Percentiles rank a stretch among this genome's conserved stretches.
Evolutionary conservation across 2,329 filamentous ascomycete species (phyloP).

Genomic region (Allantophomopsis cytisporea): DNA sequence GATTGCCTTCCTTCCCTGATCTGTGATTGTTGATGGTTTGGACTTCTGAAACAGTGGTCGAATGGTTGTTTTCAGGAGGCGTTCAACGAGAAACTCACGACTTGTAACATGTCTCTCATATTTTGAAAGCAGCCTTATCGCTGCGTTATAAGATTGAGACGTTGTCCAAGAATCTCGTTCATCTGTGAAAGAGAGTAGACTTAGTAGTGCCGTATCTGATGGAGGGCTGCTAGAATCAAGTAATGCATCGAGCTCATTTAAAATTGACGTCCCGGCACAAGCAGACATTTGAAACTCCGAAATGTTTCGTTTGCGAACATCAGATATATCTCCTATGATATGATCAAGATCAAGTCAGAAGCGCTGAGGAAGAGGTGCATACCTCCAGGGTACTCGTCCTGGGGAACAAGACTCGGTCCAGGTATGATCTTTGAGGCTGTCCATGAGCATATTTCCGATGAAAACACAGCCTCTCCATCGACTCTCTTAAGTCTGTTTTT

Average conservation of each 20-base stretch:
- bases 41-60: conserved; percentile 52
- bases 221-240: conserved; percentile 1
- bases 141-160: conserved; percentile 13
- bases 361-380: neutral
- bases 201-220: conserved; percentile 11
- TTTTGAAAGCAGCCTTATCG: conserved; percentile 18
- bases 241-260: conserved; percentile 1
- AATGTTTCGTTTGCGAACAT: conserved; percentile 1
- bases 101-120: conserved; percentile 8
- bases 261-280: conserved; percentile 1
- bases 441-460: conserved; percentile 8
- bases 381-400: conserved; percentile 12
- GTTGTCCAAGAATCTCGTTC: conserved; percentile 25
- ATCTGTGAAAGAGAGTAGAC: conserved; percentile 20
- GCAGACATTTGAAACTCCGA: conserved; percentile 3
- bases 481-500: neutral
- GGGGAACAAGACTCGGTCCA: conserved; percentile 6
- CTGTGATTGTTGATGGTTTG: conserved; percentile 37
- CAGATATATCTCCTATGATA: neutral
- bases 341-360: neutral
- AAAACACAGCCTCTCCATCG: neutral
- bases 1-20: conserved; percentile 40
- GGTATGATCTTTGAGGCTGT: conserved; percentile 12
- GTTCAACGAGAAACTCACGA: conserved; percentile 31
- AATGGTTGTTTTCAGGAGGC: conserved; percentile 47